phyloP scores from a whole-genome alignment of 148 eudicot species.

The Heliosperma pusillum region DNA sequence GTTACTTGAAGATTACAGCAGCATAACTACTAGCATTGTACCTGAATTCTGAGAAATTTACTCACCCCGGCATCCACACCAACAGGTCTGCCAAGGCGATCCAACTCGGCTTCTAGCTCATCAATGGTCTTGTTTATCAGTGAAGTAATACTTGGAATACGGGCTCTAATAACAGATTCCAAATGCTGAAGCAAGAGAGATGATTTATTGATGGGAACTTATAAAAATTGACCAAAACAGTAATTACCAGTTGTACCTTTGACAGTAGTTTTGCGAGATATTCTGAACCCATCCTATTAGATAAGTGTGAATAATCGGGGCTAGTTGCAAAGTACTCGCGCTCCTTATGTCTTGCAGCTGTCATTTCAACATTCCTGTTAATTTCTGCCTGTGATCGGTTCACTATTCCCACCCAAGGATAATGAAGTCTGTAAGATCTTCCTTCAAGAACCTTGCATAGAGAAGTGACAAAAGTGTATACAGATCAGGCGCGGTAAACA shows the following conservation, averaged over 20 bases:
- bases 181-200: conserved; percentile 48
- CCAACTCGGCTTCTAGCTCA: conserved; percentile 93
- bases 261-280: conserved; percentile 81
- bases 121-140: conserved; percentile 80
- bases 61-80: conserved; percentile 94
- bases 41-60: conserved; percentile 10
- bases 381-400: conserved; percentile 84
- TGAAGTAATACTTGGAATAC: conserved; percentile 78
- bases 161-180: conserved; percentile 77
- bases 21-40: neutral
- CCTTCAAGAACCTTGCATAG: conserved; percentile 70
- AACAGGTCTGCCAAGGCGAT: conserved; percentile 84
- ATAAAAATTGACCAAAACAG: neutral
- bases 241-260: conserved; percentile 33
- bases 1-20: conserved; percentile 14
- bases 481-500: neutral
- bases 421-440: conserved; percentile 61
- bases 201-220: neutral
- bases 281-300: conserved; percentile 78
- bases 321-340: conserved; percentile 70
- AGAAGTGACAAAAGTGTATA: neutral
- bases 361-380: conserved; percentile 68
- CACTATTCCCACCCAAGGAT: conserved; percentile 80
- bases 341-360: conserved; percentile 63
- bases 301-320: conserved; percentile 68